A percentile compares a stretch with the other conserved stretches of the same genome.
Evolutionary conservation across 495 filamentous ascomycete species (phyloP).

Genomic region (Tuber indicum): DNA sequence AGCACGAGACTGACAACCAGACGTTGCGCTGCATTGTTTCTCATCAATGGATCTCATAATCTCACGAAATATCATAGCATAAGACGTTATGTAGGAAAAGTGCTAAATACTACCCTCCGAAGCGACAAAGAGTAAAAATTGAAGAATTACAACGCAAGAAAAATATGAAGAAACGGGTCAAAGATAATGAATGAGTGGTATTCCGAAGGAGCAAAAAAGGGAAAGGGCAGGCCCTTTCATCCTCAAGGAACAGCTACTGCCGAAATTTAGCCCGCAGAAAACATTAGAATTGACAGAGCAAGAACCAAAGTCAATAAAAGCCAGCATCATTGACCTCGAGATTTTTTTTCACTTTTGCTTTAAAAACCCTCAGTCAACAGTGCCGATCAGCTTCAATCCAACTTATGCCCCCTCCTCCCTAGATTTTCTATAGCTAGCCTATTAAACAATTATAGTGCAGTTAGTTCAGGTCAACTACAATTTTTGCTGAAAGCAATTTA

Average conservation of each 20-base stretch:
- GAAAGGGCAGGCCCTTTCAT: conserved; percentile 14
- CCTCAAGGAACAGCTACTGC: conserved; percentile 12
- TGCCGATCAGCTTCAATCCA: neutral
- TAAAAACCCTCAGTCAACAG: neutral
- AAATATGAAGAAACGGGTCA: neutral
- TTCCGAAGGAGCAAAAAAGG: neutral
- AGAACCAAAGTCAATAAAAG: conserved; percentile 18
- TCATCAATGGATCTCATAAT: neutral
- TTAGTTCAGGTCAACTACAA: conserved; percentile 25
- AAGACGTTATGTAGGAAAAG: neutral
- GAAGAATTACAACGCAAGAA: neutral
- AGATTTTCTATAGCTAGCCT: conserved; percentile 43
- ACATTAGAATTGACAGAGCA: conserved; percentile 19
- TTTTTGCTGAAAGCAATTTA: conserved; percentile 2
- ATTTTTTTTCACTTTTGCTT: neutral
- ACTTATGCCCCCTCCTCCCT: conserved; percentile 38
- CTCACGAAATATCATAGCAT: neutral
- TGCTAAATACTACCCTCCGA: neutral
- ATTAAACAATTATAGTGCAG: conserved; percentile 2
- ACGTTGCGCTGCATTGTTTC: neutral
- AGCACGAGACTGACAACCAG: neutral
- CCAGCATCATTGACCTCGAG: conserved; percentile 7
- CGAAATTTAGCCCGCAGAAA: neutral
- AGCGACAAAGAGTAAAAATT: neutral
- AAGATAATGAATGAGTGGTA: neutral